Conservation (phyloP, 768 basidiomycete genomes). For the Trametes maxima region DNA sequence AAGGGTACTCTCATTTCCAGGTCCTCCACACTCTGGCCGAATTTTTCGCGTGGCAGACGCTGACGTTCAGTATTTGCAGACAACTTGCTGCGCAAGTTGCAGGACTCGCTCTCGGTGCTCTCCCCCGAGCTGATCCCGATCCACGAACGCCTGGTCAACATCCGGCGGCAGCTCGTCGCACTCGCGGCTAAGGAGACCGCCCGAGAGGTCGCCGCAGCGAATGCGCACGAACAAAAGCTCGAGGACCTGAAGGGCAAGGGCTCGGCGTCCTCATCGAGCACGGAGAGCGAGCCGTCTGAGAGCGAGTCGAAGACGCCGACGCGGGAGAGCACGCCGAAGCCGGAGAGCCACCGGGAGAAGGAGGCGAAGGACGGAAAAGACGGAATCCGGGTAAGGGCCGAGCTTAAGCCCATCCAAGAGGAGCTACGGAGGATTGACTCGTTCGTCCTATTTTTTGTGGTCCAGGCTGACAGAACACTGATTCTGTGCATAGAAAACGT, state of each 20-base stretch:
- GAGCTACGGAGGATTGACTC: slow-evolving; percentile 95
- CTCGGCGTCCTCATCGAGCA: not conserved
- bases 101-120: slow-evolving; percentile 83
- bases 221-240: slow-evolving; percentile 3
- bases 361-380: slow-evolving; percentile 22
- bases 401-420: slow-evolving; percentile 87
- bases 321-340: slow-evolving; percentile 30
- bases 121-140: slow-evolving; percentile 89
- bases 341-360: slow-evolving; percentile 3
- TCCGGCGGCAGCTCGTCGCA: slow-evolving; percentile 86
- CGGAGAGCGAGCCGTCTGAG: slow-evolving; percentile 18
- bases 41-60: not conserved
- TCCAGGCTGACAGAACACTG: slow-evolving; percentile 12
- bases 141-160: slow-evolving; percentile 84
- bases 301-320: slow-evolving; percentile 30
- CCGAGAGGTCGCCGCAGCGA: slow-evolving; percentile 52
- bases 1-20: slow-evolving; percentile 18
- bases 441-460: slow-evolving; percentile 57
- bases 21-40: slow-evolving; percentile 15
- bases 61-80: slow-evolving; percentile 47
- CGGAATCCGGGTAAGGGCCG: slow-evolving; percentile 37
- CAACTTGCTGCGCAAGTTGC: slow-evolving; percentile 72
- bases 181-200: slow-evolving; percentile 87
- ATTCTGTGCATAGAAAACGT: slow-evolving; percentile 61
- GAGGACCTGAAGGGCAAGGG: slow-evolving; percentile 10